phyloP scores from a whole-genome alignment of 352 stramenopile genomes.

The Pythium coloratum region DNA sequence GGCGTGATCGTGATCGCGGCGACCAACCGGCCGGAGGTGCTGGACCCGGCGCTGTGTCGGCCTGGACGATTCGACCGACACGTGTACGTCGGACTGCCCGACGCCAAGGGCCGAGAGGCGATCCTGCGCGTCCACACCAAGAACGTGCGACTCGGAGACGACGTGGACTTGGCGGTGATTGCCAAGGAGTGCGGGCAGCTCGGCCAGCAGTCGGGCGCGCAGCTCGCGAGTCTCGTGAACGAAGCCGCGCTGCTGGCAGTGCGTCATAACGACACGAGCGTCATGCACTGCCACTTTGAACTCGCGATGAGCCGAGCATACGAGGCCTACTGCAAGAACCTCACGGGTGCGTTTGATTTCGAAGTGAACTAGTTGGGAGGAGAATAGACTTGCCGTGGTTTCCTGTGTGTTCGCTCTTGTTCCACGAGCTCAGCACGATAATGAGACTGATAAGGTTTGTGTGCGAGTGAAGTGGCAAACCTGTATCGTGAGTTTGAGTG shows the following conservation, averaged over 20 bases:
- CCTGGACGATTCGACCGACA: slow-evolving; percentile 96
- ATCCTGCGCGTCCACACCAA: slow-evolving; percentile 75
- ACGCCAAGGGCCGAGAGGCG: slow-evolving; percentile 87
- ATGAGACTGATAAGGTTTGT: neutral
- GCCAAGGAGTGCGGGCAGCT: slow-evolving; percentile 57
- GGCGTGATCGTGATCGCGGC: slow-evolving; percentile 96
- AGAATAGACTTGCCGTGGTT: neutral
- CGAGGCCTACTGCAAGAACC: slow-evolving; percentile 54
- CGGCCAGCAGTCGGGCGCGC: slow-evolving; percentile 66
- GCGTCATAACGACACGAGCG: slow-evolving; percentile 56
- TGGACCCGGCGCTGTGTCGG: slow-evolving; percentile 95
- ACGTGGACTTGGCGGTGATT: slow-evolving; percentile 53
- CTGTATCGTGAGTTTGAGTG: neutral
- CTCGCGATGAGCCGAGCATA: slow-evolving; percentile 73
- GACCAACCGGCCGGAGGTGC: slow-evolving; percentile 95
- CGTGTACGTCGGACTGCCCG: slow-evolving; percentile 94
- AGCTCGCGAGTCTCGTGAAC: slow-evolving; percentile 82
- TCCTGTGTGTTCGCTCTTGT: neutral
- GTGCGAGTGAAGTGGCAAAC: neutral
- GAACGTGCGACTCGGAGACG: slow-evolving; percentile 50
- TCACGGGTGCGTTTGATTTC: slow-evolving; percentile 57
- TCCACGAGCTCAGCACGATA: neutral
- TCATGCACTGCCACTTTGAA: slow-evolving; percentile 72
- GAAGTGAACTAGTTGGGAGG: slow-evolving; percentile 33
- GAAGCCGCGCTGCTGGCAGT: slow-evolving; percentile 81